Evolutionary conservation across 2,329 filamentous ascomycete genomes (phyloP), one percentile per base, ranked within the genome.

Genomic region (Immersiporthe knoxdaviesiana): DNA sequence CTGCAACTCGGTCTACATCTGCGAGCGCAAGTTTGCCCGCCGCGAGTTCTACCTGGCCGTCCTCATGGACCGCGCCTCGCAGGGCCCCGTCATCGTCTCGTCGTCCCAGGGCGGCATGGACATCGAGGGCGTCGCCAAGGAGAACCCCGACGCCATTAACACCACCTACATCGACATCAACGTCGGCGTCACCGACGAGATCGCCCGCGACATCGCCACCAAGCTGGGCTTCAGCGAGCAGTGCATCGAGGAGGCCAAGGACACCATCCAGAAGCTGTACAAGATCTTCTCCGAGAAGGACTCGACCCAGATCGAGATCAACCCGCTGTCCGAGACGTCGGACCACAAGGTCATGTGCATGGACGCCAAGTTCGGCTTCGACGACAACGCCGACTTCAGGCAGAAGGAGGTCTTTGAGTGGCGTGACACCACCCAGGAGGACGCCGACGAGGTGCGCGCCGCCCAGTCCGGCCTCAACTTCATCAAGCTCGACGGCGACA

Each of bases 401-500:
- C 96, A 99, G 84, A 92, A 97, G 88, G 95, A 98, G 76, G 85
- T 97, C 76, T 99, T 98, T 83, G 86, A 87, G 75, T 97, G 92
- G 93, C 92, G 96, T 82, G 96, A 99, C 81, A 91, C 91, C 76
- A 92, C 92, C 68, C 96, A 99, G 85, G 96, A 99, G 84, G 96
- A 99, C 81, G 84, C 95, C 66, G 96, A 99, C 79, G 96, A 99
- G 87, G 95, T 99, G 78, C 95, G 95, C 84, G 96, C 96, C 77
- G 94, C 94, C 77, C 86, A 97, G 88, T 94, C 90, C 75, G 93
- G 93, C 77, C 90, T 99, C 75, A 99, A 99, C 90, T 99, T 99
- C 86, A 99, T 99, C 88, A 99, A 99, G 90, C 91, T 99, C 72
- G 96, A 98, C 79, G 96, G 96, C 80, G 96, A 99, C 81, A 99